These are phyloP conservation scores for Karstenula rhodostoma DNA, from an alignment of 2,329 filamentous ascomycete species.

Conservation along the genomic window DNA sequence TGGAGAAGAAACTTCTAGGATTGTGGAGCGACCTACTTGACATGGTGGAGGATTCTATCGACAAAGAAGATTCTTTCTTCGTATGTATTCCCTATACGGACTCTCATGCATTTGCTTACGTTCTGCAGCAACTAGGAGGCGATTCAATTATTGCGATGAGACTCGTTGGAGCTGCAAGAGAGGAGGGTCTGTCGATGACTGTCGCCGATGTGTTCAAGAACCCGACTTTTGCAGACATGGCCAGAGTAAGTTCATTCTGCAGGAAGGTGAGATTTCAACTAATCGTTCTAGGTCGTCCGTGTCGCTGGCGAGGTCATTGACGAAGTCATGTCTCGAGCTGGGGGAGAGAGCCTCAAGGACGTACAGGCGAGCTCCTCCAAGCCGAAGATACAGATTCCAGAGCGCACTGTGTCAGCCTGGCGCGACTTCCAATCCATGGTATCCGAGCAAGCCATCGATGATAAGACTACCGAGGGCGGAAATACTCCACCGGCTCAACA, in stretches of 20 bases:
- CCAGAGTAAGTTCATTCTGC: conserved; percentile 29
- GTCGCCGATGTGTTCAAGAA: conserved; percentile 48
- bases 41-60: conserved; percentile 45
- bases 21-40: conserved; percentile 44
- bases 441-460: conserved; percentile 34
- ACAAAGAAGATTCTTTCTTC: conserved; percentile 44
- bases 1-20: conserved; percentile 43
- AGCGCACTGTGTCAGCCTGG: conserved; percentile 34
- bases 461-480: conserved; percentile 25
- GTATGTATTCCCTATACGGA: conserved; percentile 20
- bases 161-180: conserved; percentile 42
- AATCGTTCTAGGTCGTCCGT: conserved; percentile 37
- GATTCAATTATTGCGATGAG: conserved; percentile 47
- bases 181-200: conserved; percentile 44
- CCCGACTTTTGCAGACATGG: conserved; percentile 44
- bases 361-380: conserved; percentile 26
- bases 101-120: conserved; percentile 15
- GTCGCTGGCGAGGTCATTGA: conserved; percentile 46
- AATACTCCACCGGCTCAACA: conserved; percentile 22
- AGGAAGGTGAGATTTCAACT: conserved; percentile 8
- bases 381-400: conserved; percentile 22
- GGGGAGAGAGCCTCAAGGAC: conserved; percentile 31
- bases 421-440: conserved; percentile 42
- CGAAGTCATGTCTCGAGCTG: conserved; percentile 44
- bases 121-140: conserved; percentile 36